These are phyloP conservation scores for Solanum neorickii DNA, from an alignment of 257 asterid species.

Conservation along the genomic window DNA sequence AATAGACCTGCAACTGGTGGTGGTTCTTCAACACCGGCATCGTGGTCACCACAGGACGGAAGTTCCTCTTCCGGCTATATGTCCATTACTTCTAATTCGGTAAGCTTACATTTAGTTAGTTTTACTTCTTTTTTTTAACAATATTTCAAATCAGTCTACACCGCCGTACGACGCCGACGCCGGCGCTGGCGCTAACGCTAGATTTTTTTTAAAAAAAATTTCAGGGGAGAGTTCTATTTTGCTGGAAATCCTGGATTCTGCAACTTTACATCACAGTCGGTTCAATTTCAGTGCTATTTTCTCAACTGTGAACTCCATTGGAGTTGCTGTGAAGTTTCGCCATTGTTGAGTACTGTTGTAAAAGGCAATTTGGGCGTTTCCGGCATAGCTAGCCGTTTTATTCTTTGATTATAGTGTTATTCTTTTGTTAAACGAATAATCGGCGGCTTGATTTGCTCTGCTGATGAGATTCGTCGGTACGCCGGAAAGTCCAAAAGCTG, in stretches of 20 bases:
- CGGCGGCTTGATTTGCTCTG: background rate
- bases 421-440: background rate
- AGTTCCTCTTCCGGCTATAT: conserved; percentile 21
- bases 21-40: background rate
- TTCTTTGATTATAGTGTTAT: background rate
- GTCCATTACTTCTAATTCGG: conserved; percentile 54
- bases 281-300: background rate
- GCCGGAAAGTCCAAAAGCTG: background rate
- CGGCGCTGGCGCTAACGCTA: background rate
- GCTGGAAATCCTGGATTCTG: background rate
- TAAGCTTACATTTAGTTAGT: conserved; percentile 7
- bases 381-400: background rate
- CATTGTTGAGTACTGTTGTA: background rate
- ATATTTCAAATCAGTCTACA: background rate
- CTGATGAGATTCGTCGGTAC: background rate
- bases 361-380: background rate
- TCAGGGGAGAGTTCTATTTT: background rate
- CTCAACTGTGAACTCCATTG: background rate
- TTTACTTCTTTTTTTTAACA: background rate
- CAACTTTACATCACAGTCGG: background rate
- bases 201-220: too few species aligned
- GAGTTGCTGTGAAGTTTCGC: background rate
- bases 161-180: background rate
- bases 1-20: background rate
- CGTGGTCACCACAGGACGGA: conserved; percentile 16